Evolutionary conservation across 2,329 filamentous ascomycete genomes (phyloP), one percentile per base, ranked within the genome.

Genomic region (Pestalotiopsis sp.): DNA sequence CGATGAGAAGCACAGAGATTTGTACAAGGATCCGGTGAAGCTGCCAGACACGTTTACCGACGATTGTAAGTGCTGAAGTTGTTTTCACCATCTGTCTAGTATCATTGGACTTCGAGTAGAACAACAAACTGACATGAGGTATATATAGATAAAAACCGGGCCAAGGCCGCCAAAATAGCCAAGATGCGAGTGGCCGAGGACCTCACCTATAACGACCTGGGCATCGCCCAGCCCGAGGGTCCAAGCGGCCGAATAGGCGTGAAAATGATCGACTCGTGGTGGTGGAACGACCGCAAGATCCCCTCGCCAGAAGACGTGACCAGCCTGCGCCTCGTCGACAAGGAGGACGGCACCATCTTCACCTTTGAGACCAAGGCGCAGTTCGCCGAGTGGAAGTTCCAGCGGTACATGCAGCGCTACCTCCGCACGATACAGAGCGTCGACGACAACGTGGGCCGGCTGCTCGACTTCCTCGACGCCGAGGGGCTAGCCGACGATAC

Each of bases 331-430:
- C n/a, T 52, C 7, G 45, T 86, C 31, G 82, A 84, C 75, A 83
- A 84, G 67, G 81, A 85, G 13, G 79, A 80, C 5, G 85, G 83
- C 1, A 78, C 76, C 1, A 77, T 82, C 1, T 88, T 86, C 72
- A 83, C 78, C 0, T 87, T 87, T 73, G 72, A 77, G 14, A 80
- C 74, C 0, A 59, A 72, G 7, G 72, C 75, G 1, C 83, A 86
- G 68, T 79, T 87, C 0, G 79, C 82, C 9, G 80, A 86, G 67
- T 88, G 86, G 79, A 88, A 88, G 74, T 88, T 83, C 70, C 85
- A 88, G 75, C 80, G 86, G 2, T 88, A 88, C 72, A 86, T 87
- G 84, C 83, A 87, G 77, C 80, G 85, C 1, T 88, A 88, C 60
- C 79, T 88, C 0, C 84, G 85, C 1, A 84, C 82, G 0, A 85